These are phyloP conservation scores for Paraconiothyrium brasiliense DNA, from an alignment of 2,329 filamentous ascomycete species.

Conservation along the genomic window DNA sequence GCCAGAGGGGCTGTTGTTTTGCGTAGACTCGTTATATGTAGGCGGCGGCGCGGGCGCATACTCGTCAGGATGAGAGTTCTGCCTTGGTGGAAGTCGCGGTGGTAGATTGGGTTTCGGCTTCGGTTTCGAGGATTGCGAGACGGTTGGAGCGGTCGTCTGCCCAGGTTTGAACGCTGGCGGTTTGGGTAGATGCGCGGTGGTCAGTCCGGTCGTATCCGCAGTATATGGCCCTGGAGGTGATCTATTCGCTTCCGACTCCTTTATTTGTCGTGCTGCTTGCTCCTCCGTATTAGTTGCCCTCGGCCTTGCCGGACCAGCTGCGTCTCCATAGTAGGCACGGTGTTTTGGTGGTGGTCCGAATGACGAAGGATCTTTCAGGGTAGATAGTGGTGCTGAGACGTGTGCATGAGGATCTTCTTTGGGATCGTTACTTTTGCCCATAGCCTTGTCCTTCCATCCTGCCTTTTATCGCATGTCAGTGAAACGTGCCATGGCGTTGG, in stretches of 20 bases:
- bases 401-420: conserved; percentile 55
- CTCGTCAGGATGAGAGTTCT: conserved; percentile 62
- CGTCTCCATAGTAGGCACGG: conserved; percentile 59
- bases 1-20: conserved; percentile 39
- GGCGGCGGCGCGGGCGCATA: conserved; percentile 58
- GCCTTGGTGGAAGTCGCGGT: conserved; percentile 76
- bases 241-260: conserved; percentile 40
- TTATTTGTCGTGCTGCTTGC: conserved; percentile 2
- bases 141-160: conserved; percentile 32
- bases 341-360: conserved; percentile 85
- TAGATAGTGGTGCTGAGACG: conserved; percentile 70
- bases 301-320: conserved; percentile 52
- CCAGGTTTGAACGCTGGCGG: conserved; percentile 68
- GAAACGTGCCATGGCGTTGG: conserved; percentile 10
- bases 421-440: conserved; percentile 64
- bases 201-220: conserved; percentile 74
- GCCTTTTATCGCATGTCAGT: conserved; percentile 52
- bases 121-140: conserved; percentile 45
- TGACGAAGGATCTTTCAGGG: conserved; percentile 76
- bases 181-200: conserved; percentile 73
- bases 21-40: conserved; percentile 57
- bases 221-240: conserved; percentile 72
- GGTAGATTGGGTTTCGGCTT: conserved; percentile 69
- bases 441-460: conserved; percentile 65
- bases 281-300: conserved; percentile 37